Evolutionary conservation across 164 flowering plant genomes (phyloP), one percentile per base, ranked within the genome.

Genomic region (Piper longum): DNA sequence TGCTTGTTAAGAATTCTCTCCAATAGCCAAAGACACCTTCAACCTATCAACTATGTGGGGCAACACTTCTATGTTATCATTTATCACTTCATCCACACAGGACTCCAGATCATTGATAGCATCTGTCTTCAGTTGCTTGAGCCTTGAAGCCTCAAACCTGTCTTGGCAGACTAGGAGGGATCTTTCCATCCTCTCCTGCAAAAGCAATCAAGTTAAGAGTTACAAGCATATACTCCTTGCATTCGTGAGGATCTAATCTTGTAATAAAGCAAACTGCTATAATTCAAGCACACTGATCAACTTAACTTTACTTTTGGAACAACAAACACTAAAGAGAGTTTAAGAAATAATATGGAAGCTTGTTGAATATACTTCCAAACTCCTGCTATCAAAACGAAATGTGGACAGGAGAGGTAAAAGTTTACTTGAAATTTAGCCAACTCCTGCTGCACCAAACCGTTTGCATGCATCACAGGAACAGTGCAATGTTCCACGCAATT

Each of bases 121-220:
- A 60, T 79, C 80, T 7, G 74, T 64, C 60, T 69, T 69, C 7
- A 64, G 65, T 69, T 76, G 73, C 62, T 85, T 85, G 61, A 82
- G 76, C 82, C 83, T 88, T 16, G 95, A 82, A 5, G 88, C 43
- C 76, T 92, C 96, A 64, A 75, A 88, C 76, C 81, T 88, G 77
- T 92, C 98, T 73, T 87, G 96, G 78, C 98, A 92, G 56, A 92
- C 98, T 86, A 85, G 81, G 57, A 92, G 70, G 42, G 98, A 79
- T 64, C 96, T 80, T 43, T 76, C 80, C 85, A 92, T 42, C 68
- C 80, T 73, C 68, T 89, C 96, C 98, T 92, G 83, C 60, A 72
- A 13, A 12, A 36, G 9, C 44, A 65, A 58, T 48, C 14, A 44
- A 44, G 52, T 8, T 0, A 48, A 48, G 12, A 8, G 52, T 48